Percentiles rank a stretch among this genome's conserved stretches.
Conservation (phyloP, 345 rosid species). For the Eucalyptus regnans region DNA sequence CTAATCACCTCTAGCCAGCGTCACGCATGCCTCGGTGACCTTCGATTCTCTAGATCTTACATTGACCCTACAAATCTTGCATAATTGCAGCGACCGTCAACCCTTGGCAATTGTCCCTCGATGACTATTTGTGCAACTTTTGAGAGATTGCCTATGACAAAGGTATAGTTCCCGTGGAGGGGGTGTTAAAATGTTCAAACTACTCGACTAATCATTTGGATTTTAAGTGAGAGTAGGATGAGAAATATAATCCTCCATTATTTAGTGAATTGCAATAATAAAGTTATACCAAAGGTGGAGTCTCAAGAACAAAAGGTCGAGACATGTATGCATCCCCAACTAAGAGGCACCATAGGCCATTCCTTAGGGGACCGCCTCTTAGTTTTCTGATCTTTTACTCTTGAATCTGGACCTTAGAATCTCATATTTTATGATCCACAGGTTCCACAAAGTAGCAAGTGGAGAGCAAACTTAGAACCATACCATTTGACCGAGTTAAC, state of each 20-base stretch:
- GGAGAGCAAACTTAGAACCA: too few relatives aligned
- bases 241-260: neutral
- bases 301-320: too few relatives aligned
- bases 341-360: too few relatives aligned
- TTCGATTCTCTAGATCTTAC: neutral
- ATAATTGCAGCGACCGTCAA: fast-evolving
- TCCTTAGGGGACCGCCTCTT: too few relatives aligned
- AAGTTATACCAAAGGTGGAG: neutral
- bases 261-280: neutral
- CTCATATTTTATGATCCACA: fast-evolving
- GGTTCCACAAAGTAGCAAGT: too few relatives aligned
- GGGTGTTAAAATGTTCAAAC: neutral
- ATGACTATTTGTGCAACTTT: neutral
- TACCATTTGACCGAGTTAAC: too few relatives aligned
- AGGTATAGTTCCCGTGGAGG: fast-evolving
- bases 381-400: too few relatives aligned
- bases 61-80: neutral
- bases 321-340: too few relatives aligned
- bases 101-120: neutral
- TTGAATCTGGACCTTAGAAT: too few relatives aligned
- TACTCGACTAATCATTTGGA: neutral
- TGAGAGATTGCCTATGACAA: neutral
- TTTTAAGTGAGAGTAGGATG: neutral
- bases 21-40: fast-evolving
- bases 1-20: fast-evolving